Conservation (phyloP, 805 yeast species). For the Clavispora asparagi region DNA sequence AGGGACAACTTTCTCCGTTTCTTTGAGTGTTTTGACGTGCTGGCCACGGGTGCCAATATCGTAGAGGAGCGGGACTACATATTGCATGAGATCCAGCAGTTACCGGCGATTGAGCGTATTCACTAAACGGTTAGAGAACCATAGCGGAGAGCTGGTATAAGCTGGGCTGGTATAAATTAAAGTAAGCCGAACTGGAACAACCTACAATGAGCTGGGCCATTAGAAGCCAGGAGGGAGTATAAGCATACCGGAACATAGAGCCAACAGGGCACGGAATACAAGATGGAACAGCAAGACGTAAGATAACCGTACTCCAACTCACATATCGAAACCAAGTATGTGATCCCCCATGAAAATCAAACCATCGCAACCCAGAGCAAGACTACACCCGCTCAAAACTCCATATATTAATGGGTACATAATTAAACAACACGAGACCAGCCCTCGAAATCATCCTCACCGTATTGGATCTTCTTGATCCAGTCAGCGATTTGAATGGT, state of each 20-base stretch:
- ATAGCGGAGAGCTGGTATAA: too few species aligned
- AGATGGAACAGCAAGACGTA: too few species aligned
- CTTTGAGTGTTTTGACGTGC: slow-evolving; percentile 59
- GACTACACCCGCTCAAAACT: not conserved
- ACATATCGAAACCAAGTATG: too few species aligned
- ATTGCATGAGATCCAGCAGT: slow-evolving; percentile 61
- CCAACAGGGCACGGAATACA: too few species aligned
- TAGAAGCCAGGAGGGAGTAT: too few species aligned
- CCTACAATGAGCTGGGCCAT: too few species aligned
- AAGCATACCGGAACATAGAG: too few species aligned
- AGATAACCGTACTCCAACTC: too few species aligned
- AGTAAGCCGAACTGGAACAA: too few species aligned
- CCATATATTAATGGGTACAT: not conserved
- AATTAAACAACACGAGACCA: slow-evolving; percentile 41
- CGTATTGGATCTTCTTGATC: slow-evolving; percentile 90
- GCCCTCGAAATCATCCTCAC: slow-evolving; percentile 58
- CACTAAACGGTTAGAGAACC: not conserved
- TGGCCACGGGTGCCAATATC: slow-evolving; percentile 60
- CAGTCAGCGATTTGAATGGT: slow-evolving; percentile 76
- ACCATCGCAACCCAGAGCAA: too few species aligned
- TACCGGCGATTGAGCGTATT: slow-evolving; percentile 53
- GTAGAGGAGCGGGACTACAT: slow-evolving; percentile 79
- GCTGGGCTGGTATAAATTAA: too few species aligned
- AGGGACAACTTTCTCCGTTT: slow-evolving; percentile 70
- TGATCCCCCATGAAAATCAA: too few species aligned